Base-by-base conservation (phyloP, 225 moss, liverwort and hornwort genomes). In the Marchantia polymorpha region DNA sequence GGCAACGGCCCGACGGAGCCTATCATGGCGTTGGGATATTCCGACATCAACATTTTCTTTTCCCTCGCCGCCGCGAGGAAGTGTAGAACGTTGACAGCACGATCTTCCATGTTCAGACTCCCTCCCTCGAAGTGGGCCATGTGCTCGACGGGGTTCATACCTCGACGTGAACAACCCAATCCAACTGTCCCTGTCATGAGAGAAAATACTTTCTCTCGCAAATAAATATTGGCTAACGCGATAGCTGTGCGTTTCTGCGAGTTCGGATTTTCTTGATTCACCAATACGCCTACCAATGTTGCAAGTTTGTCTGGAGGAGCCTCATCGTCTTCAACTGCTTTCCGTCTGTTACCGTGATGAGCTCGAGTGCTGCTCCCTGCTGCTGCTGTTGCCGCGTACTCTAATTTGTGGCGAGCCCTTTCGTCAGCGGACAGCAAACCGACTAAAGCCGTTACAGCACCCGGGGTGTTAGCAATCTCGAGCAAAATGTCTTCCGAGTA, bases 21-120 rank as follows among this genome's bases (percentile, higher is more conserved):
- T 61, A 76, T 58, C 25, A 78, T 20, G 22, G 49, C 65, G 7
- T 52, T 23, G 13, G 64, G 65, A 52, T 64, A 68, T 26, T 78
- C 65, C 7, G 64, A 52, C 67, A 78, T 78, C 78, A 78, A 51
- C 20, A 78, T n/a, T 17, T 65, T 52, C 67, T 53, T 68, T 52
- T 78, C 78, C 52, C 64, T 25, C 46, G 78, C 78, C 23, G 61
- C 64, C 15, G 61, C 78, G 12, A 78, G 51, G 14, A 68, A 78
- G 29, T 68, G 50, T 23, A 64, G 52, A 7, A 49, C 64, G 12
- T 17, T 52, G 63, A 9, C 15, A 58, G 76, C 76, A 6, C 31
- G 58, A 60, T 9, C 58, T 15, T 76, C 58, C 16, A 58, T 12
- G 73, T 73, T 23, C 52, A 53, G 16, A 3, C 14, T 25, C 10